phyloP scores from a whole-genome alignment of 768 basidiomycete species.

The Mycena olivaceomarginata region DNA sequence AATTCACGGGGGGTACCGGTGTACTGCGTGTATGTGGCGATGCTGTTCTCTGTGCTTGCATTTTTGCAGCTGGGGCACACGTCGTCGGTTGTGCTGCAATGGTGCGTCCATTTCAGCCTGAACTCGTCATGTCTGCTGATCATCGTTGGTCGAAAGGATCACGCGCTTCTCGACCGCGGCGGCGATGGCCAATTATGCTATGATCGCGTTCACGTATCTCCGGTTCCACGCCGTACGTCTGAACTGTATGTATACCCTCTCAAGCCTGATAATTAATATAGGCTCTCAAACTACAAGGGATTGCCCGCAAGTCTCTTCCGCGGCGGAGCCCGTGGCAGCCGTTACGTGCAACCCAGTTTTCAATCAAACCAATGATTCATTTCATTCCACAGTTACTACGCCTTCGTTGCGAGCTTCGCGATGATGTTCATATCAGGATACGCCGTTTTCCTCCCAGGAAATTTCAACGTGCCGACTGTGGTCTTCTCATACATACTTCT shows the following conservation, averaged over 20 bases:
- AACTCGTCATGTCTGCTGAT: background rate
- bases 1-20: conserved; percentile 75
- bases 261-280: conserved; percentile 37
- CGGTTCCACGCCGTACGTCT: conserved; percentile 63
- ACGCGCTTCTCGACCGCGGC: conserved; percentile 67
- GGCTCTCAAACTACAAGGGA: conserved; percentile 67
- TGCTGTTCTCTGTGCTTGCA: conserved; percentile 62
- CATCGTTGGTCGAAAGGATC: conserved; percentile 10
- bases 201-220: conserved; percentile 68
- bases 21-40: conserved; percentile 67
- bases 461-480: conserved; percentile 66
- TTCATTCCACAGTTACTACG: conserved; percentile 60
- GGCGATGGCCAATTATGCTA: conserved; percentile 67
- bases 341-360: conserved; percentile 56
- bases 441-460: conserved; percentile 69
- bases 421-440: conserved; percentile 71
- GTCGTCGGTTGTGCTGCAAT: conserved; percentile 68
- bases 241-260: conserved; percentile 7
- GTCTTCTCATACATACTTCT: conserved; percentile 70
- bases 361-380: background rate
- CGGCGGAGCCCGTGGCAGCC: conserved; percentile 69
- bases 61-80: conserved; percentile 70
- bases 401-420: conserved; percentile 60
- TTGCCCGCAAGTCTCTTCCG: conserved; percentile 65
- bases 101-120: conserved; percentile 53